Evolutionary conservation across 2,329 filamentous ascomycete species (phyloP).

Genomic region (Colletotrichum tofieldiae): DNA sequence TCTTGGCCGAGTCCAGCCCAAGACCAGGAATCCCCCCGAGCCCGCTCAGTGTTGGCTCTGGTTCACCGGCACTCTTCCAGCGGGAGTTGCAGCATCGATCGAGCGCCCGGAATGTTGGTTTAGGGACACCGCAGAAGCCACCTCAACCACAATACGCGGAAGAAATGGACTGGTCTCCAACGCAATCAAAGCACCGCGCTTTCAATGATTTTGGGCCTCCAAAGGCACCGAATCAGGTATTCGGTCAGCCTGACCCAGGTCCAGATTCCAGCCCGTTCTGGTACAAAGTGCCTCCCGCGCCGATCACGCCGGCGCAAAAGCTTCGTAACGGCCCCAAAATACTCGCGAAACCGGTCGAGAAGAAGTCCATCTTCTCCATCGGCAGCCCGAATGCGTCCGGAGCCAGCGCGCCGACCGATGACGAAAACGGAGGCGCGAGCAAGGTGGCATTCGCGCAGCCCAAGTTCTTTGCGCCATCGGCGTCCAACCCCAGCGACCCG

Average conservation of each 20-base stretch:
- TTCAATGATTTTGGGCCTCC: conserved; percentile 64
- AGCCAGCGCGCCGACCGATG: not conserved
- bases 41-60: conserved; percentile 37
- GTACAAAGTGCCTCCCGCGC: conserved; percentile 79
- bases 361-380: conserved; percentile 67
- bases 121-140: conserved; percentile 43
- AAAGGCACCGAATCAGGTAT: conserved; percentile 58
- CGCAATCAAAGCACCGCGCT: conserved; percentile 68
- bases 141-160: conserved; percentile 61
- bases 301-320: conserved; percentile 75
- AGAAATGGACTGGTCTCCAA: conserved; percentile 83
- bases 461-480: conserved; percentile 70
- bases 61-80: conserved; percentile 44
- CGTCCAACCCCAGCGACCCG: conserved; percentile 54
- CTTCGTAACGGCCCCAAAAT: conserved; percentile 75
- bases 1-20: conserved; percentile 50
- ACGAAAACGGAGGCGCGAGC: conserved; percentile 35
- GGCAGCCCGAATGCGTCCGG: conserved; percentile 42
- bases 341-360: conserved; percentile 62
- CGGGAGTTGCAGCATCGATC: conserved; percentile 36
- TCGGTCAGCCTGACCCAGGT: conserved; percentile 63
- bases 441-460: conserved; percentile 70
- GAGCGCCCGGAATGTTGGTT: conserved; percentile 31
- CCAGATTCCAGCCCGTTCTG: conserved; percentile 72
- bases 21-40: conserved; percentile 29